phyloP scores from a whole-genome alignment of 148 eudicot species.

The Polygonum maritimum region DNA sequence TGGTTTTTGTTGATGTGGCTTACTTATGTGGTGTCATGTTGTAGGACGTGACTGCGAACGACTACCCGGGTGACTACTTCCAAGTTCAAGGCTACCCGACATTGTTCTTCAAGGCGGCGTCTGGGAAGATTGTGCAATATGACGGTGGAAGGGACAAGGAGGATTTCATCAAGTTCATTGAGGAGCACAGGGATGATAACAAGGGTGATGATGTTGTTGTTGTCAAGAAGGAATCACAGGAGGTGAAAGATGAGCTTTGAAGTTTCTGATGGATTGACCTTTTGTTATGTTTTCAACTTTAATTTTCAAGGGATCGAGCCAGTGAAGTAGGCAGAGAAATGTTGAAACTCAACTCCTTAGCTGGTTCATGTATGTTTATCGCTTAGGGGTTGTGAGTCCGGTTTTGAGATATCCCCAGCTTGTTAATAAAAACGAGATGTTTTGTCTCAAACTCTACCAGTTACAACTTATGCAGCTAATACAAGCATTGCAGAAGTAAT shows the following conservation, averaged over 20 bases:
- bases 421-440: background rate
- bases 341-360: background rate
- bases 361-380: background rate
- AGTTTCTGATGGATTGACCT: background rate
- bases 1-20: background rate
- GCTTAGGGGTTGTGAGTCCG: background rate
- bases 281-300: background rate
- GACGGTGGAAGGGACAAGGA: constrained; percentile 21
- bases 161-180: constrained; percentile 25
- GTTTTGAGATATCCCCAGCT: background rate
- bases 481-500: too few relatives aligned
- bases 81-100: constrained; percentile 29
- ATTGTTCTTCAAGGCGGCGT: constrained; percentile 21
- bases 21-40: background rate
- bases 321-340: too few relatives aligned
- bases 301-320: too few relatives aligned
- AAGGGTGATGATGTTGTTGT: background rate
- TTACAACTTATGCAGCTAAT: too few relatives aligned
- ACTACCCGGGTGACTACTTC: constrained; percentile 27
- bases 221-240: background rate
- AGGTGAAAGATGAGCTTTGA: background rate
- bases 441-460: background rate
- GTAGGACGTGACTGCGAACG: constrained; percentile 42
- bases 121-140: constrained; percentile 19
- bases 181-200: constrained; percentile 20